Conservation (phyloP, 768 basidiomycete species). For the Lactarius quietus region DNA sequence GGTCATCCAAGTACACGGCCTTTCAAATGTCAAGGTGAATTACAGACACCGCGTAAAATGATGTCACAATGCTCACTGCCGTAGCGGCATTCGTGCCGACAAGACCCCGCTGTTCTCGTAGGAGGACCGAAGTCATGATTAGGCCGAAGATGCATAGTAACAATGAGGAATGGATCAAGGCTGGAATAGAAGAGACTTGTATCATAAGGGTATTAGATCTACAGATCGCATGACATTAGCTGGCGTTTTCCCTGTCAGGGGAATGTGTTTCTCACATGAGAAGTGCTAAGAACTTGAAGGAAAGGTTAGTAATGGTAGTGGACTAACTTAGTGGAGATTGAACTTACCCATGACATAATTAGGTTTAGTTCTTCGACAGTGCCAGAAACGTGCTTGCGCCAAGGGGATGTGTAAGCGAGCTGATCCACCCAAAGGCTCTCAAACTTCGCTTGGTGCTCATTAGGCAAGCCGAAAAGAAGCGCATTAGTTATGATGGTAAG, state of each 20-base stretch:
- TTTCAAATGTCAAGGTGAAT: neutral
- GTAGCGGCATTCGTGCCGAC: neutral
- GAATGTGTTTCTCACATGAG: neutral
- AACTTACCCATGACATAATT: neutral
- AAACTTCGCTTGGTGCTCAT: neutral
- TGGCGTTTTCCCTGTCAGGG: too few species aligned
- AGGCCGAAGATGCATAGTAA: neutral
- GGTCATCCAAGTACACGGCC: slow-evolving; percentile 12
- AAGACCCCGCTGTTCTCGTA: neutral
- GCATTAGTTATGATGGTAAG: neutral
- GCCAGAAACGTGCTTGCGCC: neutral
- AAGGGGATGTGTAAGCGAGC: neutral
- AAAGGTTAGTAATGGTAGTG: neutral
- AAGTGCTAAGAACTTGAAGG: neutral
- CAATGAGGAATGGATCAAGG: neutral
- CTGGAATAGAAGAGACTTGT: neutral
- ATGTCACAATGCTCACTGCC: slow-evolving; percentile 2
- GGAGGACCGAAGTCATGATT: neutral
- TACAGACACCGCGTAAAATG: neutral
- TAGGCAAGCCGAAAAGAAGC: neutral
- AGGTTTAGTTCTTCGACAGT: neutral
- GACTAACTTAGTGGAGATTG: neutral
- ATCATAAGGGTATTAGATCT: slow-evolving; percentile 1
- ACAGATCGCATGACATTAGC: neutral
- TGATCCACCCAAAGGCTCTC: slow-evolving; percentile 2